Evolutionary conservation across 1,284 basidiomycete genomes (phyloP).

Genomic region (Tremellales sp.): DNA sequence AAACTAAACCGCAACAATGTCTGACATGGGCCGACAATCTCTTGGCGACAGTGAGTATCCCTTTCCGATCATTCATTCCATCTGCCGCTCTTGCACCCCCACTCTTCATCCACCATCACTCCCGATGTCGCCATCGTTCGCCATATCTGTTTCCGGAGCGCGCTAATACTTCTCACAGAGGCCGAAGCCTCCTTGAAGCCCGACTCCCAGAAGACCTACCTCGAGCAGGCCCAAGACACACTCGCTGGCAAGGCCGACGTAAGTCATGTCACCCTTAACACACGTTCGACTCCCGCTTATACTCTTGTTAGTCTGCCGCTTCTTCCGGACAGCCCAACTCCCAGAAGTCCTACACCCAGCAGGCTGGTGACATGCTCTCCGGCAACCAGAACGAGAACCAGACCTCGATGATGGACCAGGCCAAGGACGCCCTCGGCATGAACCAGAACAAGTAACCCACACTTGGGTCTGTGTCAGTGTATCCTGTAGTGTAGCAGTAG

Average conservation of each 20-base stretch:
- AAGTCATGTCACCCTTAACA: conserved; percentile 7
- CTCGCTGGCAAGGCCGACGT: conserved; percentile 34
- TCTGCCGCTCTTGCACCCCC: background rate
- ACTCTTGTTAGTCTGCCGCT: conserved; percentile 21
- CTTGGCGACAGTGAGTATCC: conserved; percentile 29
- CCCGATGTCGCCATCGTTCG: no score
- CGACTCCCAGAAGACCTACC: conserved; percentile 37
- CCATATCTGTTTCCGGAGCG: no score
- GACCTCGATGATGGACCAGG: conserved; percentile 25
- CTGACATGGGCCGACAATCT: conserved; percentile 36
- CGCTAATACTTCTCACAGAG: conserved; percentile 19
- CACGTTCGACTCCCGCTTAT: background rate
- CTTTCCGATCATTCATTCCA: background rate
- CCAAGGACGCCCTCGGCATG: conserved; percentile 25
- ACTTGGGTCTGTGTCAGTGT: no score
- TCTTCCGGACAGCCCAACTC: conserved; percentile 34
- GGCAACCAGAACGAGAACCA: conserved; percentile 35
- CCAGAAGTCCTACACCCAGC: conserved; percentile 32
- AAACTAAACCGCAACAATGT: conserved; percentile 22
- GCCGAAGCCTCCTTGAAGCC: conserved; percentile 39
- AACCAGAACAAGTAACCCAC: conserved; percentile 8
- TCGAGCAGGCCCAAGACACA: conserved; percentile 32
- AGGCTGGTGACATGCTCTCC: conserved; percentile 27
- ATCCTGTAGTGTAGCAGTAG: no score
- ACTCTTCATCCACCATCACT: background rate